Evolutionary conservation across 371 early-diverging fungal genomes (phyloP), one percentile per base, ranked within the genome.

Genomic region (Circinella minor): DNA sequence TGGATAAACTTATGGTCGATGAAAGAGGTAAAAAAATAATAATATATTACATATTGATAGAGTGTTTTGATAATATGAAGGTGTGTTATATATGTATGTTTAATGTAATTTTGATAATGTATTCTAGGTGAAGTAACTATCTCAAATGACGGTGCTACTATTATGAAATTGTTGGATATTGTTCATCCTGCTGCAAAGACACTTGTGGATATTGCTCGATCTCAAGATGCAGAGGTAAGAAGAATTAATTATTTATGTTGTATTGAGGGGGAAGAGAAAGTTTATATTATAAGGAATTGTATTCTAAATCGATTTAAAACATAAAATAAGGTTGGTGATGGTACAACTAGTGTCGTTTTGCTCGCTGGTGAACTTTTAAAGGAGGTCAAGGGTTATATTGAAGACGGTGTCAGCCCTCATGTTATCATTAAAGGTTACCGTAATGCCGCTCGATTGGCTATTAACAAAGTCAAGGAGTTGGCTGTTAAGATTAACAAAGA

Each of bases 131-230:
- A 93, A 64, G 96, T 98, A 43, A 96, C 99, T 15, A 98, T 99
- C 74, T 99, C 99, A 36, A 99, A 99, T 85, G 99, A 99, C 84
- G 99, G 99, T 70, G 99, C 99, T 20, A 99, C 99, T 49, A 99
- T 99, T 76, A 88, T 99, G 91, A 95, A 96, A 81, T 88, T 98
- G 61, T 89, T 99, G 71, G 98, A 99, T 78, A 96, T 99, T 74
- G 96, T 97, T 54, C 99, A 99, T 80, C 99, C 99, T 60, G 99
- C 99, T 39, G 99, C 96, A 69, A 96, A 97, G 85, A 94, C 99
- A 7, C 86, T 99, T 38, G 98, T 98, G 11, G 97, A 96, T 75
- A 96, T 99, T 81, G 97, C 99, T 49, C 91, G 99, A 70, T 94
- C 99, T 61, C 99, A 99, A 88, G 99, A 99, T 88, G 98, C 96